Conservation (phyloP, 352 stramenopile genomes). For the Thraustochytrium striatum region DNA sequence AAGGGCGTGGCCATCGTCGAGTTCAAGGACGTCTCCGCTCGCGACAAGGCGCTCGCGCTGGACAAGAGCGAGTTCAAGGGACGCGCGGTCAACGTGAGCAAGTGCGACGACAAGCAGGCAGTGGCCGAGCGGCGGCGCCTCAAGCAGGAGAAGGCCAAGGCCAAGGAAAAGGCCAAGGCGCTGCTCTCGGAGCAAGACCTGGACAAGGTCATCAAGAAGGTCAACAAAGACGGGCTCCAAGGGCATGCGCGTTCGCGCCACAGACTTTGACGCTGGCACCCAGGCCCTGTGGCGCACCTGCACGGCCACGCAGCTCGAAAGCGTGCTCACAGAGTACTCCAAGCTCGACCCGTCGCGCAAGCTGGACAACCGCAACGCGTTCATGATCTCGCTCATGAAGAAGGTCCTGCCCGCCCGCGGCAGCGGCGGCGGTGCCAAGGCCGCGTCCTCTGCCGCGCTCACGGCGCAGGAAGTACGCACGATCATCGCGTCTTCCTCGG, state of each 20-base stretch:
- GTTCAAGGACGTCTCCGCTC: neutral
- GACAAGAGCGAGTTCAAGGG: constrained; percentile 22
- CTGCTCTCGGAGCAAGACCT: too few relatives aligned
- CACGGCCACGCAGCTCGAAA: too few relatives aligned
- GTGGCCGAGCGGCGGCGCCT: neutral
- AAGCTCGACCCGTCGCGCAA: neutral
- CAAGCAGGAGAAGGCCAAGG: constrained; percentile 3
- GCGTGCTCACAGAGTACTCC: neutral
- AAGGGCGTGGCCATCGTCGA: constrained; percentile 39
- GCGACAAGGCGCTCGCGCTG: neutral
- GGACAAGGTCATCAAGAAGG: too few relatives aligned
- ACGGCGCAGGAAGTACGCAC: neutral
- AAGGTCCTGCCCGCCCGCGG: neutral
- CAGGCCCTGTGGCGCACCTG: too few relatives aligned
- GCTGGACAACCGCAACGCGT: neutral
- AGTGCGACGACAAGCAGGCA: neutral
- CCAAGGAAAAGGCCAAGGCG: neutral
- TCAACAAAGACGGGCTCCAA: too few relatives aligned
- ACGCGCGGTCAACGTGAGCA: constrained; percentile 10
- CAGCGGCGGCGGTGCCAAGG: neutral
- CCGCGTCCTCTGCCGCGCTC: neutral
- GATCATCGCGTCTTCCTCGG: neutral
- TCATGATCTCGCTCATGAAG: neutral
- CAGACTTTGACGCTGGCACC: too few relatives aligned
- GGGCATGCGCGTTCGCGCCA: too few relatives aligned